Conservation (phyloP, 2,329 filamentous ascomycete genomes). For the Fusarium secorum region DNA sequence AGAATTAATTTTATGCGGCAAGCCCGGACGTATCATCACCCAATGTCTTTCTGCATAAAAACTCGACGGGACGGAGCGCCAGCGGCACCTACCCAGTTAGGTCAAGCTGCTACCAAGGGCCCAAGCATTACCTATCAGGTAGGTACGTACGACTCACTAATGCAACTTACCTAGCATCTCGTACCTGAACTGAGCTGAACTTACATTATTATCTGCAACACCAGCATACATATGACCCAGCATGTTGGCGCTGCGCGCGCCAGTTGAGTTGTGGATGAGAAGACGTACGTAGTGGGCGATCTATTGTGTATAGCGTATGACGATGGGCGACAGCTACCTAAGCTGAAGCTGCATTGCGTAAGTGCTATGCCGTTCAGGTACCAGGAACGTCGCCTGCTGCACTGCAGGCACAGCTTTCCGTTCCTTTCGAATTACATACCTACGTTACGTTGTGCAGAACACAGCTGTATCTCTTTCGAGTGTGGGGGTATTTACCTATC, state of each 20-base stretch:
- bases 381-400: background rate
- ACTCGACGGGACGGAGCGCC: conserved; percentile 28
- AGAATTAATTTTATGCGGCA: conserved; percentile 43
- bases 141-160: conserved; percentile 1
- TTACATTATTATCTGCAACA: conserved; percentile 25
- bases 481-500: conserved; percentile 4
- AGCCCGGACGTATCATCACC: conserved; percentile 32
- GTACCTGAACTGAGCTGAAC: conserved; percentile 26
- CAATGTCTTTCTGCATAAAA: conserved; percentile 29
- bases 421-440: background rate
- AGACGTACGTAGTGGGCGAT: conserved; percentile 19
- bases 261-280: conserved; percentile 33
- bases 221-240: conserved; percentile 7
- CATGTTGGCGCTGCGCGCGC: conserved; percentile 12
- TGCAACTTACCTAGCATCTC: conserved; percentile 17
- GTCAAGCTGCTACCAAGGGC: background rate
- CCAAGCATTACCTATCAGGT: conserved; percentile 1
- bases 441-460: background rate
- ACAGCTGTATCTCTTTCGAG: background rate
- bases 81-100: conserved; percentile 38
- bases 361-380: conserved; percentile 21
- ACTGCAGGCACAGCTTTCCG: background rate
- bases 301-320: conserved; percentile 32
- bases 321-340: conserved; percentile 14
- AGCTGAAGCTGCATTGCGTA: conserved; percentile 29